These are phyloP conservation scores for Aspergillus viridinutans DNA, from an alignment of 2,329 filamentous ascomycete species.

Conservation along the genomic window DNA sequence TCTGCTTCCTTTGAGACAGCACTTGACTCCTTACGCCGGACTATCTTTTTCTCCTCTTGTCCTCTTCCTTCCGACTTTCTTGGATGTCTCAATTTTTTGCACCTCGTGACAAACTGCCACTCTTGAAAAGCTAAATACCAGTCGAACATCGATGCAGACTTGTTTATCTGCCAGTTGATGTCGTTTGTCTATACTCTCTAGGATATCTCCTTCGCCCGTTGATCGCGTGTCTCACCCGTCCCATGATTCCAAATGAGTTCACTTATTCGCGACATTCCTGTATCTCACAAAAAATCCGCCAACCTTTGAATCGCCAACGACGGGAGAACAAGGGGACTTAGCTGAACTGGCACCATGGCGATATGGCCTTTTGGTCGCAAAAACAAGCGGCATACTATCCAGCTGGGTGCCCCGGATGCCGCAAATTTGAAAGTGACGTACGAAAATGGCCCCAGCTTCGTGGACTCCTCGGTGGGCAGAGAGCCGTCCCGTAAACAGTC, in stretches of 20 bases:
- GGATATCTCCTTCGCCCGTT: neutral
- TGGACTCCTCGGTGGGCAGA: slow-evolving; percentile 23
- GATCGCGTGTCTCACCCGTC: slow-evolving; percentile 13
- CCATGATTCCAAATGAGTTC: slow-evolving; percentile 24
- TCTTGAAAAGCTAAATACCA: neutral
- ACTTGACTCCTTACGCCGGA: neutral
- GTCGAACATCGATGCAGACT: neutral
- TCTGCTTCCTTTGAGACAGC: neutral
- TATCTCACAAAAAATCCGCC: slow-evolving; percentile 14
- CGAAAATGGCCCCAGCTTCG: slow-evolving; percentile 22
- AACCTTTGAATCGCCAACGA: slow-evolving; percentile 17
- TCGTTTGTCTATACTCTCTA: neutral
- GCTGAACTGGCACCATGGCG: slow-evolving; percentile 54
- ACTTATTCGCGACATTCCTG: slow-evolving; percentile 15
- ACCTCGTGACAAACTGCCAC: neutral
- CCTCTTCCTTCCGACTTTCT: neutral
- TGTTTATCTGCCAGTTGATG: neutral
- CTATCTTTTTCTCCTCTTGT: neutral
- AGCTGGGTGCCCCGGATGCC: slow-evolving; percentile 51
- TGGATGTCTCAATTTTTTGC: neutral
- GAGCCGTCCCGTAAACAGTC: slow-evolving; percentile 33
- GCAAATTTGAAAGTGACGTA: slow-evolving; percentile 33
- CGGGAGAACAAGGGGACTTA: slow-evolving; percentile 9
- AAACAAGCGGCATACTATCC: slow-evolving; percentile 62
- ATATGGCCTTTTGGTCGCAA: slow-evolving; percentile 79